phyloP scores from a whole-genome alignment of 2,329 filamentous ascomycete genomes.

The Lachnellula arida region DNA sequence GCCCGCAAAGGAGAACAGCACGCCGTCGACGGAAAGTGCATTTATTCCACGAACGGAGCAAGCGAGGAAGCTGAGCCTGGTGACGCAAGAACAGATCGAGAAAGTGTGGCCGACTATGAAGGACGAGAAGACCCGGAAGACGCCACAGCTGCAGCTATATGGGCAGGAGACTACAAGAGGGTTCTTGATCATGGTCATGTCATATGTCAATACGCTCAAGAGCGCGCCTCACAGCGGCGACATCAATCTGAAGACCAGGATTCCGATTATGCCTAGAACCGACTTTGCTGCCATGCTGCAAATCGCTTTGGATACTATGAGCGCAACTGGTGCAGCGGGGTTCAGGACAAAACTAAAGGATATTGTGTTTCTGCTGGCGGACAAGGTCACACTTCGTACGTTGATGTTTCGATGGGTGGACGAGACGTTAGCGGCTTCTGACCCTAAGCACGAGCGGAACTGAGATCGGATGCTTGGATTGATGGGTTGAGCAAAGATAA shows the following conservation, averaged over 20 bases:
- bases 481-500: not conserved
- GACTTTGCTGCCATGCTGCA: not conserved
- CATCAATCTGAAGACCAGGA: not conserved
- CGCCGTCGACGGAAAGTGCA: not conserved
- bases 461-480: not conserved
- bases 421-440: not conserved
- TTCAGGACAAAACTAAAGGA: not conserved
- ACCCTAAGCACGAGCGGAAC: not conserved
- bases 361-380: not conserved
- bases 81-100: not conserved
- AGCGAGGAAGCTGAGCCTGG: not conserved
- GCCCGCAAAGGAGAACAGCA: not conserved
- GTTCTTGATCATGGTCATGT: not conserved
- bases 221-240: not conserved
- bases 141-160: not conserved
- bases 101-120: not conserved
- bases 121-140: not conserved
- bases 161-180: not conserved
- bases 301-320: not conserved
- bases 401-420: not conserved
- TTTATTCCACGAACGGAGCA: not conserved
- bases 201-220: not conserved
- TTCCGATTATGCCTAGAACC: not conserved
- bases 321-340: not conserved
- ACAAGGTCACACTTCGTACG: not conserved